A percentile compares a stretch with the other conserved stretches of the same genome.
These are phyloP conservation scores for Penicillium digitatum DNA, from an alignment of 2,329 filamentous ascomycete species.

Conservation along the genomic window DNA sequence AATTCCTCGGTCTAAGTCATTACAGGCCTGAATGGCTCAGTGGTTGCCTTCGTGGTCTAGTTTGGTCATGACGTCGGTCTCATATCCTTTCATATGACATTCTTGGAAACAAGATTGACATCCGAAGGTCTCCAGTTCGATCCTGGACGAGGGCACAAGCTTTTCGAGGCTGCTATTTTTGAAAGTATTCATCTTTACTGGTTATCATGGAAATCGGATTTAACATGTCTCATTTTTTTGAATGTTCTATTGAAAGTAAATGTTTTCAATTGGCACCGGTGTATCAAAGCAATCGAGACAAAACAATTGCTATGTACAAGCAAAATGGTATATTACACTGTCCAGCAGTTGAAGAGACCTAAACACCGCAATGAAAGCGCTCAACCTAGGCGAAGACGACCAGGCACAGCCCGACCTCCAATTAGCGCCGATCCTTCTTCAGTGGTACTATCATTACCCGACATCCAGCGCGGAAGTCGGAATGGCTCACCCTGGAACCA, in stretches of 20 bases:
- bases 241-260: no score
- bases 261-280: neutral
- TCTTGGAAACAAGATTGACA: no score
- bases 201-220: no score
- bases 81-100: no score
- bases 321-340: conserved; percentile 20
- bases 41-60: no score
- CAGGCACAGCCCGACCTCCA: conserved; percentile 39
- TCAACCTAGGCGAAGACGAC: conserved; percentile 38
- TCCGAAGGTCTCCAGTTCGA: conserved; percentile 28
- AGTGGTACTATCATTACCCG: conserved; percentile 48
- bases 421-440: conserved; percentile 38
- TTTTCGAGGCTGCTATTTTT: no score
- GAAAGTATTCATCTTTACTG: no score
- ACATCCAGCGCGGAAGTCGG: conserved; percentile 79
- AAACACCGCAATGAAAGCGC: conserved; percentile 10
- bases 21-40: no score
- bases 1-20: no score
- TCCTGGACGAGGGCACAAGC: conserved; percentile 24
- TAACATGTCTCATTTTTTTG: no score
- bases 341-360: conserved; percentile 16
- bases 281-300: neutral
- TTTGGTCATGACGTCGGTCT: no score
- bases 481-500: conserved; percentile 75
- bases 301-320: conserved; percentile 14